phyloP scores from a whole-genome alignment of 2,329 filamentous ascomycete genomes.

The Aspergillus felis region DNA sequence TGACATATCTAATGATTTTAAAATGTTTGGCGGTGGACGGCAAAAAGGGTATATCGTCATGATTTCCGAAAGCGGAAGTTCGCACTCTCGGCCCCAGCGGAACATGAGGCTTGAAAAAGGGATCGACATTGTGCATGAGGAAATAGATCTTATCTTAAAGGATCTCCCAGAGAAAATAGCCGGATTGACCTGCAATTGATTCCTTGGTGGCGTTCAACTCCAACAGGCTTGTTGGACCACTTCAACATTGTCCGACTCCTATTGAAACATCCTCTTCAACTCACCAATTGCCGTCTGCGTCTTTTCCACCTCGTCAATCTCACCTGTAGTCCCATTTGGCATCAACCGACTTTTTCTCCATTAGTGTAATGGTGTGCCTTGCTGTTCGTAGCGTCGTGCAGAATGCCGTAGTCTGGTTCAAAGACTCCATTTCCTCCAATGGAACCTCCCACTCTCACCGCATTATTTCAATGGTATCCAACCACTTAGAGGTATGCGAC shows the following conservation, averaged over 20 bases:
- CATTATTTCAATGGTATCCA: slow-evolving; percentile 19
- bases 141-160: neutral
- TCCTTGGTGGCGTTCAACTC: slow-evolving; percentile 5
- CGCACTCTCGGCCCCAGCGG: no score
- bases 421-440: slow-evolving; percentile 20
- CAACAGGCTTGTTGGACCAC: slow-evolving; percentile 11
- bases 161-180: neutral
- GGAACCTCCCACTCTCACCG: slow-evolving; percentile 20
- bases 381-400: slow-evolving; percentile 15
- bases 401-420: slow-evolving; percentile 14
- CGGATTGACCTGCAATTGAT: neutral
- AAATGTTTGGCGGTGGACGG: no score
- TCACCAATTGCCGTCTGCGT: slow-evolving; percentile 9
- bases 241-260: slow-evolving; percentile 11
- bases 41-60: no score
- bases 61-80: no score
- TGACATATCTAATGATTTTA: no score
- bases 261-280: slow-evolving; percentile 9
- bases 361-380: neutral
- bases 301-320: neutral
- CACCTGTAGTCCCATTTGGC: neutral
- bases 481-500: slow-evolving; percentile 24
- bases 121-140: no score
- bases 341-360: neutral
- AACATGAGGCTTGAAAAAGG: no score